Conservation (phyloP, 164 flowering plant genomes). For the Chloranthus sessilifolius region DNA sequence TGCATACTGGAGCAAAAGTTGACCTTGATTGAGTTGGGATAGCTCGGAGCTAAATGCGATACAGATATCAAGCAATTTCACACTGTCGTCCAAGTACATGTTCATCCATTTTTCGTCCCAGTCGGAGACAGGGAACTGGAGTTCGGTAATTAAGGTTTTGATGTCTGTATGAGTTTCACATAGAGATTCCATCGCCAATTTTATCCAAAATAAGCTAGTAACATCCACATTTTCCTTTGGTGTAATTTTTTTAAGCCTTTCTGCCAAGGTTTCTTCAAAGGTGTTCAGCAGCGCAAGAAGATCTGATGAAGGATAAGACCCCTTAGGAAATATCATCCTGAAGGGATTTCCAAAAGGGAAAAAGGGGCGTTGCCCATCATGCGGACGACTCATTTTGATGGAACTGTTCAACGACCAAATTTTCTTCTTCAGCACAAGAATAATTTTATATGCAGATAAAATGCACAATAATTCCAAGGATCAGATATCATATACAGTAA, state of each 20-base stretch:
- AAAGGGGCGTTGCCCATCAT: slow-evolving; percentile 60
- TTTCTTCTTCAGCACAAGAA: too few species aligned
- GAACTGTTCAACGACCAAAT: slow-evolving; percentile 12
- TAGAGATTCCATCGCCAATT: slow-evolving; percentile 55
- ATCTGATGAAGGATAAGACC: slow-evolving; percentile 46
- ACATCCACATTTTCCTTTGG: slow-evolving; percentile 41
- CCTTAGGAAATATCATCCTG: slow-evolving; percentile 60
- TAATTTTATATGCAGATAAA: too few species aligned
- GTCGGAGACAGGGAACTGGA: slow-evolving; percentile 69
- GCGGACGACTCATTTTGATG: slow-evolving; percentile 68
- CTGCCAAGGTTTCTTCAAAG: slow-evolving; percentile 62
- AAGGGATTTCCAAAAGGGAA: slow-evolving; percentile 82
- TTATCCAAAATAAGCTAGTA: slow-evolving; percentile 82
- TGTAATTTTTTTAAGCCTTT: slow-evolving; percentile 48
- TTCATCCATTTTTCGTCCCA: slow-evolving; percentile 98
- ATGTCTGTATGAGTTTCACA: slow-evolving; percentile 68
- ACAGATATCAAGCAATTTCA: slow-evolving; percentile 80
- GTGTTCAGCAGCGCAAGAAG: slow-evolving; percentile 37
- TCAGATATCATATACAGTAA: too few species aligned
- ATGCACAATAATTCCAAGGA: slow-evolving; percentile 13
- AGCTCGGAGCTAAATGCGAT: slow-evolving; percentile 74
- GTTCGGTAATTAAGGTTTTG: slow-evolving; percentile 60
- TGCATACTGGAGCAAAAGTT: slow-evolving; percentile 58
- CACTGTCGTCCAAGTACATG: slow-evolving; percentile 75
- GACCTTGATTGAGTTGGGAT: slow-evolving; percentile 66